phyloP scores from a whole-genome alignment of 306 rosid species.

The Acmispon strigosus region DNA sequence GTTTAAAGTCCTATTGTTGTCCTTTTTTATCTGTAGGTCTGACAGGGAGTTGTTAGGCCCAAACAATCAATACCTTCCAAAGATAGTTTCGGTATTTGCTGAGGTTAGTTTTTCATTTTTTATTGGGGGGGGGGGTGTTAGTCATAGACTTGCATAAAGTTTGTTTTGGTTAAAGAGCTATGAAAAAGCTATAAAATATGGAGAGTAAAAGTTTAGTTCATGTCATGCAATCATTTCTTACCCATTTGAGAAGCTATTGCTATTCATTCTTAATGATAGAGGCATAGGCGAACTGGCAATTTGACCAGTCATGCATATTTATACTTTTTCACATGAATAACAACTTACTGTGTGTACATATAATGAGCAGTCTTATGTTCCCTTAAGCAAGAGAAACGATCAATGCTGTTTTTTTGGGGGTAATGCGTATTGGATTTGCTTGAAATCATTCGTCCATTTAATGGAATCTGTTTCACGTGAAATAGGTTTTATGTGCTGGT shows the following conservation, averaged over 20 bases:
- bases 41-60: constrained; percentile 83
- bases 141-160: neutral
- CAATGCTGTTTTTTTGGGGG: neutral
- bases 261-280: neutral
- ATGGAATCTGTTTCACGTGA: constrained; percentile 1
- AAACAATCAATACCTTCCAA: constrained; percentile 83
- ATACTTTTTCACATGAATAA: neutral
- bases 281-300: neutral
- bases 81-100: constrained; percentile 84
- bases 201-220: too few relatives aligned
- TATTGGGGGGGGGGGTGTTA: neutral
- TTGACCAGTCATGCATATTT: neutral
- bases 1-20: neutral
- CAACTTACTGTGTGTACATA: neutral
- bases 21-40: constrained; percentile 51
- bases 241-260: too few relatives aligned
- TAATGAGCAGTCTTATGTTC: neutral
- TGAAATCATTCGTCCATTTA: neutral
- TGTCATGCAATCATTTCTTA: too few relatives aligned
- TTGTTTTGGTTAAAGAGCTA: neutral
- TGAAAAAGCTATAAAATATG: neutral
- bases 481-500: constrained; percentile 83
- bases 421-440: neutral
- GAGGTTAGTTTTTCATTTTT: constrained; percentile 54
- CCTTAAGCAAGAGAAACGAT: neutral